Conservation (phyloP, 306 rosid species). For the Rosa multiflora region DNA sequence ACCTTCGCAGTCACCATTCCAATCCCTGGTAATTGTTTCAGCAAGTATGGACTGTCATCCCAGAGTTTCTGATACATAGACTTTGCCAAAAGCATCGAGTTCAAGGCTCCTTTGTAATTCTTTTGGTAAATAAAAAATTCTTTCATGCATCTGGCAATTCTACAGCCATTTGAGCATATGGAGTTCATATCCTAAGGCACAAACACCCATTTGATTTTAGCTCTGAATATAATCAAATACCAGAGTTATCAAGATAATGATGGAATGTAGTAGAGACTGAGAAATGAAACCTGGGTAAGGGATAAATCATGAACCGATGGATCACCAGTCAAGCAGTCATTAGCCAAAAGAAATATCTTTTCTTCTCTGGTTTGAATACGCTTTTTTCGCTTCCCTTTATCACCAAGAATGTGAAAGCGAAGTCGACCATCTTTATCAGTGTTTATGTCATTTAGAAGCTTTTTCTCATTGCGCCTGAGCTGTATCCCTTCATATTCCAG, state of each 20-base stretch:
- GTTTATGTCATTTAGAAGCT: constrained; percentile 76
- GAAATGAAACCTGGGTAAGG: constrained; percentile 67
- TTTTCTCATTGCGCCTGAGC: constrained; percentile 96
- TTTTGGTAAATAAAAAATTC: constrained; percentile 77
- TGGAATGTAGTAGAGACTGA: not conserved
- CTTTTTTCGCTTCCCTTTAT: constrained; percentile 77
- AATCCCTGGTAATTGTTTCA: constrained; percentile 96
- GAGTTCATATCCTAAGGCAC: constrained; percentile 78
- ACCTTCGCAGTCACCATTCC: constrained; percentile 99
- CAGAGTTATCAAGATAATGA: constrained; percentile 25
- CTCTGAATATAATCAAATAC: constrained; percentile 19
- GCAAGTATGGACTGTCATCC: constrained; percentile 89
- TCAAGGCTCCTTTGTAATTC: constrained; percentile 76
- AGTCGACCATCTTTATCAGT: constrained; percentile 88
- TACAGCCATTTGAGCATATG: constrained; percentile 87
- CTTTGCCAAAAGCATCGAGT: constrained; percentile 76
- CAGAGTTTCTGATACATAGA: constrained; percentile 89
- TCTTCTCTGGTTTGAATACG: constrained; percentile 96
- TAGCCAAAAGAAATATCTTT: constrained; percentile 77
- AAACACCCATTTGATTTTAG: constrained; percentile 28
- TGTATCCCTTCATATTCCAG: constrained; percentile 77
- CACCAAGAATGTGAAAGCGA: constrained; percentile 76
- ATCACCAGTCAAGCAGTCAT: constrained; percentile 97
- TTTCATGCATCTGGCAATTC: constrained; percentile 96
- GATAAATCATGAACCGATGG: constrained; percentile 84